Evolutionary conservation across 2,329 filamentous ascomycete species (phyloP), one percentile per base, ranked within the genome.

Genomic region (Colletotrichum truncatum): DNA sequence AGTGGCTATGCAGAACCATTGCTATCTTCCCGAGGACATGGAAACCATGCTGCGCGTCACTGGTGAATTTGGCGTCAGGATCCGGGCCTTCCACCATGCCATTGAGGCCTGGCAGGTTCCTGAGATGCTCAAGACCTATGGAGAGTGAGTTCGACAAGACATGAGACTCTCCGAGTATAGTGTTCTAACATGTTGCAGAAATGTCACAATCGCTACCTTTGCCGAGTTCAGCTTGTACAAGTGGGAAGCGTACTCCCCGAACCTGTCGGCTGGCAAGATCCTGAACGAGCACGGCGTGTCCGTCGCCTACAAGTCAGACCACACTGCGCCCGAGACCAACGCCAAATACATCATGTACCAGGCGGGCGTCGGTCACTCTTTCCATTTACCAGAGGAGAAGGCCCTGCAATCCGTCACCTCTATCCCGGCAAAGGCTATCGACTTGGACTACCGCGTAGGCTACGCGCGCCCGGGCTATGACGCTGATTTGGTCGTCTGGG

Each of bases 401-500:
- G 80, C 81, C 16, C 65, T 84, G 12, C 76, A 79, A 54, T 76
- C 81, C 4, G 77, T 84, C 6, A 84, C 81, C 0, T 82, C 80
- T 4, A 73, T 82, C 2, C 82, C 82, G 4, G 82, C 82, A 4
- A 76, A 73, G 10, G 78, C 80, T 3, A 70, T 84, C 2, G 77
- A 80, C 32, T 73, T 82, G 25, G 77, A 77, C 45, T 73, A 81
- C 62, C 77, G 82, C 2, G 75, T 84, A 3, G 83, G 83, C 3
- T 83, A 79, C 62, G 73, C 74, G 8, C 76, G 76, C 12, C 69
- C 78, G 4, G 81, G 82, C 4, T 84, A 82, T 61, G 83, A 85
- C 69, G 83, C 82, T 12, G 83, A 85, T 61, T 68, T 85, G 28
- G 83, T 83, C 4, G 74, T 84, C 4, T 85, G 82, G 82, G 78